Conservation (phyloP, 495 filamentous ascomycete genomes). For the Neurospora sp. region DNA sequence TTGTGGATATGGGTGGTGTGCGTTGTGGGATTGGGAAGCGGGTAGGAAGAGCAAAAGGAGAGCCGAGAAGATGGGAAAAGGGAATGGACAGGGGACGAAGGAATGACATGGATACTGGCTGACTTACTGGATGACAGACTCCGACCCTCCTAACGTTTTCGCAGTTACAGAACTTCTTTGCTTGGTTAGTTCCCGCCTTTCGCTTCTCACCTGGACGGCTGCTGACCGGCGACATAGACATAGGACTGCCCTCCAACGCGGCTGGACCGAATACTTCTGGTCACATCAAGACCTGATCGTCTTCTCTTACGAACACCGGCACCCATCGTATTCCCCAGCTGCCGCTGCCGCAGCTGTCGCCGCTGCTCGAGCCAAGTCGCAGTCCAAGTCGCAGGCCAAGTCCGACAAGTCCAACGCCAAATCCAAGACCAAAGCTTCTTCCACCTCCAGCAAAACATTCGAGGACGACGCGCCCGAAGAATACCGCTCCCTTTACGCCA, state of each 20-base stretch:
- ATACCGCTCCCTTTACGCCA: conserved; percentile 37
- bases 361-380: background rate
- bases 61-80: background rate
- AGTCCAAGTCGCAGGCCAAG: background rate
- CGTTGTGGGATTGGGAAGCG: background rate
- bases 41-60: background rate
- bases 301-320: conserved; percentile 32
- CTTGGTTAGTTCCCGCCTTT: conserved; percentile 10
- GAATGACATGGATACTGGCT: background rate
- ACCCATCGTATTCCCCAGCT: background rate
- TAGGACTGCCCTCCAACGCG: conserved; percentile 30
- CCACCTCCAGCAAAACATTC: conserved; percentile 14
- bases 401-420: too few relatives aligned
- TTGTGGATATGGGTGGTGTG: background rate
- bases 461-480: conserved; percentile 12
- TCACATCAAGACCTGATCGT: conserved; percentile 48
- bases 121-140: conserved; percentile 18
- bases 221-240: conserved; percentile 4
- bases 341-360: background rate
- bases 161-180: conserved; percentile 53
- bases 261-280: conserved; percentile 52
- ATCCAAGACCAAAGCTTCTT: background rate
- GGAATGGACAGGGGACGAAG: background rate
- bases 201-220: background rate
- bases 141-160: conserved; percentile 52